Base-by-base conservation (phyloP, 768 basidiomycete genomes). In the Calocybe gangraenosa region DNA sequence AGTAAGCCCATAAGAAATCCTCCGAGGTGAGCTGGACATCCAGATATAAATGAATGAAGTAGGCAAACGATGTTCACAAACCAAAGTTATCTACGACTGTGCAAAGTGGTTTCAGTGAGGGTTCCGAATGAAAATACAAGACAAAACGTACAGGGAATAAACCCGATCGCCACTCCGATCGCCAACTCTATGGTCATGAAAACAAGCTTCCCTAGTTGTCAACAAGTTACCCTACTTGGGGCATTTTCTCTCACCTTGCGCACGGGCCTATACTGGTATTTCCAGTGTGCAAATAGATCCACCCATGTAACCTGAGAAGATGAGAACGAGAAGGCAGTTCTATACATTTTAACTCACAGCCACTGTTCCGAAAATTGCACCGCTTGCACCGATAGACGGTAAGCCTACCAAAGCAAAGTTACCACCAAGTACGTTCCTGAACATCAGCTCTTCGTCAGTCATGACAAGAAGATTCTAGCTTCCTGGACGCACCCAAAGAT, bases 281-380 rank as follows among this genome's bases (percentile, higher is more conserved):
- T 76, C 95, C 95, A 98, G 58, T 98, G 95, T 2, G 92, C 82
- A 32, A 92, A 73, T 11, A 98, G 69, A 59, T 95, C 95, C 7
- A 95, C 83, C 84, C 90, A 90, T 19, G 82, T 82, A 19, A 87
- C 78, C 81, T 81, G 39, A 13, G 14, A 22, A 41, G 46, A 42
- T 50, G 31, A 21, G 47, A 20, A 6, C 6, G 17, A 7, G 6
- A 10, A 21, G 33, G 14, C 15, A 11, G 7, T 23, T 33, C 33
- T 28, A 44, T 13, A 23, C 19, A 37, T 19, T 40, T 21, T 6
- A 23, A 62, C 76, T 46, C 60, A 88, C 87, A 2, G 84, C 87
- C 33, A 92, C 67, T 2, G 87, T 89, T 13, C 90, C 92, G 46
- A 95, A 93, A 44, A 97, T 87, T 1, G 94, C 92, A 5, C 95